Evolutionary conservation across 306 rosid species (phyloP).

Genomic region (Inga laurina): DNA sequence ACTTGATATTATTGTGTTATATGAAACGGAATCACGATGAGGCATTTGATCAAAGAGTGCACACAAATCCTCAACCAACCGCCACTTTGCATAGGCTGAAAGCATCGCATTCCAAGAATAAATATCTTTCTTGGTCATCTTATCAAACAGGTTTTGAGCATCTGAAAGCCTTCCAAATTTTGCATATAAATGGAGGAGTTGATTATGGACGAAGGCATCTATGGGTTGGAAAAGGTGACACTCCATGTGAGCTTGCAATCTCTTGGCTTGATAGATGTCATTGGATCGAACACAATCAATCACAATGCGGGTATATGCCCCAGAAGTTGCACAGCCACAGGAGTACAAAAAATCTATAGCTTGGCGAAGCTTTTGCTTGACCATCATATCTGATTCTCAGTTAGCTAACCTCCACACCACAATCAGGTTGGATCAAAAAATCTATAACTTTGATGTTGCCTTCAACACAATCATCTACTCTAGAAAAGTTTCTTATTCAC

Average conservation of each 20-base stretch:
- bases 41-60: slow-evolving; percentile 56
- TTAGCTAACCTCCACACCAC: not conserved
- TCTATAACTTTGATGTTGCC: not conserved
- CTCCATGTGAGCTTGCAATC: slow-evolving; percentile 71
- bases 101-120: slow-evolving; percentile 70
- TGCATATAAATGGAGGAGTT: slow-evolving; percentile 56
- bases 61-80: slow-evolving; percentile 39
- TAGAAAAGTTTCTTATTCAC: not conserved
- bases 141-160: slow-evolving; percentile 56
- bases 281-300: slow-evolving; percentile 63
- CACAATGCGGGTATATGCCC: slow-evolving; percentile 59
- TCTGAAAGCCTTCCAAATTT: slow-evolving; percentile 52
- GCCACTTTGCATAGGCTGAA: slow-evolving; percentile 48
- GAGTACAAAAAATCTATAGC: slow-evolving; percentile 50
- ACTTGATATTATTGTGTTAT: slow-evolving; percentile 56
- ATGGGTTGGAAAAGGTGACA: slow-evolving; percentile 55
- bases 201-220: slow-evolving; percentile 59
- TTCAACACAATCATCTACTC: not conserved
- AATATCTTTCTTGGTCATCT: slow-evolving; percentile 54
- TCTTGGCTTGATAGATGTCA: slow-evolving; percentile 59
- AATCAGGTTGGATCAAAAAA: slow-evolving; percentile 27
- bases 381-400: slow-evolving; percentile 36
- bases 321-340: slow-evolving; percentile 50
- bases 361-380: slow-evolving; percentile 45
- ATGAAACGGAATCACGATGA: slow-evolving; percentile 52